Evolutionary conservation across 352 stramenopile genomes (phyloP), one percentile per base, ranked within the genome.

Genomic region (Salisapilia sapeloensis): DNA sequence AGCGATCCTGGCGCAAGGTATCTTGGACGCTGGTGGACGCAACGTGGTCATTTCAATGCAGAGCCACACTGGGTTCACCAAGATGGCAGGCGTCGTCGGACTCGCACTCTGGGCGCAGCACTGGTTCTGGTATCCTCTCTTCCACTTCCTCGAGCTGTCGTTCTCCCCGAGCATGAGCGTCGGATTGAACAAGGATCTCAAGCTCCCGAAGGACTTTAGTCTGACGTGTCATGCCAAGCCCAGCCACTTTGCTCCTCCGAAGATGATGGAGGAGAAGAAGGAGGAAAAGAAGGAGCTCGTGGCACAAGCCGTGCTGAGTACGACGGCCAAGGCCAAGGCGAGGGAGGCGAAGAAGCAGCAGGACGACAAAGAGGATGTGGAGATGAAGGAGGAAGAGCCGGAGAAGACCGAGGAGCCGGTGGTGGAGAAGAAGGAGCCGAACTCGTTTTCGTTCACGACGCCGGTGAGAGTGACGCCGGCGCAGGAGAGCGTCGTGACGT

Each of bases 81-180:
- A 98, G 66, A 97, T 96, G 82, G 87, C 75, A 3, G 87, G 81
- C 25, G 92, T 97, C 4, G 89, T 98, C 6, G 95, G 95, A 21
- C 50, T 99, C 19, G 90, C 85, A 4, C 61, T 99, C 24, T 99
- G 91, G 87, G 71, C 93, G 19, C 95, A 99, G 64, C 92, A 99
- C 50, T 99, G 95, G 95, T 98, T 98, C 56, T 99, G 95, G 95
- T 98, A 98, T 59, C 95, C 95, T 22, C 78, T 98, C 35, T 95
- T 97, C 64, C 93, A 98, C 61, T 98, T 98, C 53, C 56, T 99
- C 22, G 92, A 93, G 46, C 63, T 99, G 14, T 89, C 93, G 19
- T 84, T 99, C 42, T 94, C 95, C 29, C 93, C 94, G 13, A 98
- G 93, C 10, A 87, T 90, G 39, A 75, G 87, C 8, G 95, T 98